These are phyloP conservation scores for Aspergillus pseudonomiae DNA, from an alignment of 2,329 filamentous ascomycete species.

Conservation along the genomic window DNA sequence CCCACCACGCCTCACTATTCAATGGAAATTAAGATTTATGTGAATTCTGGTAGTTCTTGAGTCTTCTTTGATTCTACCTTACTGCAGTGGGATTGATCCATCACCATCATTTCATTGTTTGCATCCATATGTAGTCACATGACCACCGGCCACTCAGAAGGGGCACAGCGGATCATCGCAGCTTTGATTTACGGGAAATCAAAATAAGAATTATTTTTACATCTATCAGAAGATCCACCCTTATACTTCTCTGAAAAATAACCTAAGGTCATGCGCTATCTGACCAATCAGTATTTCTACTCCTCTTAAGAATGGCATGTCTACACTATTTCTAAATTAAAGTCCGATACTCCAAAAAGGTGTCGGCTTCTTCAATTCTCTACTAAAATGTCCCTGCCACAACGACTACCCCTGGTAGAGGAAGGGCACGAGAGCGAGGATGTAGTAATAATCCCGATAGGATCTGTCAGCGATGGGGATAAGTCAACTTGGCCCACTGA, in stretches of 20 bases:
- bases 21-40: no score
- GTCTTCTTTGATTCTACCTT: neutral
- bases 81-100: neutral
- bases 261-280: neutral
- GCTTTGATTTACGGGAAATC: neutral
- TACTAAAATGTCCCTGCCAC: conserved; percentile 10
- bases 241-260: neutral
- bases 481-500: conserved; percentile 39
- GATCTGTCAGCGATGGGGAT: conserved; percentile 44
- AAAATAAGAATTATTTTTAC: neutral
- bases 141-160: conserved; percentile 5
- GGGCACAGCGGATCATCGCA: neutral
- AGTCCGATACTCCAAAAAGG: neutral
- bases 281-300: neutral
- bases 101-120: neutral
- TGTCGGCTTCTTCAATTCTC: neutral
- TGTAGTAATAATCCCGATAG: conserved; percentile 35
- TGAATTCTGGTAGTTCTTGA: neutral
- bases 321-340: neutral
- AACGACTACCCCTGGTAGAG: conserved; percentile 14
- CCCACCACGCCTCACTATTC: neutral
- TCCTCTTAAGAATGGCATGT: neutral
- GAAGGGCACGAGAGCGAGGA: conserved; percentile 19
- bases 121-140: conserved; percentile 5
- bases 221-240: neutral